Conservation (phyloP, 1,284 basidiomycete genomes). For the Ceratobasidium sp. region DNA sequence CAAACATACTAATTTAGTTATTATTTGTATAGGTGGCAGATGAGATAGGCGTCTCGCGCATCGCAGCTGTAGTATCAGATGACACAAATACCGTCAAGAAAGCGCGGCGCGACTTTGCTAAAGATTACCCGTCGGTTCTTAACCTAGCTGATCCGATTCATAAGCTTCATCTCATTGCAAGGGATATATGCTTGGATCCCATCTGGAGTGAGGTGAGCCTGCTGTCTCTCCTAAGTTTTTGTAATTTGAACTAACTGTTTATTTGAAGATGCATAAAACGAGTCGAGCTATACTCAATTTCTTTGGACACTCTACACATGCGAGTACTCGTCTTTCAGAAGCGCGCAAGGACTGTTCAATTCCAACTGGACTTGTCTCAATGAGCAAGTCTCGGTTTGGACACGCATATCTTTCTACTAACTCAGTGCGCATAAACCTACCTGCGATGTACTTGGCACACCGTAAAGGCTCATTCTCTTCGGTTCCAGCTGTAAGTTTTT, state of each 20-base stretch:
- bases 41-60: slow-evolving; percentile 1
- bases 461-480: not conserved
- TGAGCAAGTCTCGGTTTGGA: not conserved
- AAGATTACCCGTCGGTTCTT: not conserved
- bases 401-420: not conserved
- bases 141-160: slow-evolving; percentile 19
- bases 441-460: slow-evolving; percentile 5
- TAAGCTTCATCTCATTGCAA: not conserved
- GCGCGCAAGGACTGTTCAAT: not conserved
- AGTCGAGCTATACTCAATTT: not conserved
- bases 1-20: not conserved
- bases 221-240: too few relatives aligned
- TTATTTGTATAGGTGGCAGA: not conserved
- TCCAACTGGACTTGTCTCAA: not conserved
- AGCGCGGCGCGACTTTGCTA: slow-evolving; percentile 15
- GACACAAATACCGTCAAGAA: slow-evolving; percentile 17
- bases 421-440: slow-evolving; percentile 6
- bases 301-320: not conserved
- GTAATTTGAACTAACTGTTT: too few relatives aligned
- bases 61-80: slow-evolving; percentile 10
- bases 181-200: not conserved
- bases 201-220: not conserved
- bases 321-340: not conserved
- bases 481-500: slow-evolving; percentile 1
- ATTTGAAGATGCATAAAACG: not conserved